These are phyloP conservation scores for Coemansia sp. DNA, from an alignment of 192 early-diverging fungal genomes.

Conservation along the genomic window DNA sequence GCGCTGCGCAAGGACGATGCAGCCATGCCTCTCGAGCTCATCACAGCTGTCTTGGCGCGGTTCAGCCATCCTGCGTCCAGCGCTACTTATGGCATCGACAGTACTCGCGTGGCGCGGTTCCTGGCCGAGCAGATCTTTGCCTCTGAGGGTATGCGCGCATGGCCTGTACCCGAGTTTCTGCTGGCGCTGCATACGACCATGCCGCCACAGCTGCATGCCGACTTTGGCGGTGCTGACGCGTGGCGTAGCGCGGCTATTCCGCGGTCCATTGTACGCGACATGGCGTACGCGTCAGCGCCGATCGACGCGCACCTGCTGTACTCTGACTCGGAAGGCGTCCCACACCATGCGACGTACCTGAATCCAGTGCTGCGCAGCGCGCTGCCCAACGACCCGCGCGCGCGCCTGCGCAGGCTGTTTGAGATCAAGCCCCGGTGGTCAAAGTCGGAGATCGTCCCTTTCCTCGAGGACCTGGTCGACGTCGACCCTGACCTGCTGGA, in stretches of 20 bases:
- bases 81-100: constrained; percentile 22
- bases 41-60: constrained; percentile 29
- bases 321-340: constrained; percentile 10
- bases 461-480: constrained; percentile 48
- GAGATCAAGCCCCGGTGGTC: constrained; percentile 32
- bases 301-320: constrained; percentile 21
- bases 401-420: constrained; percentile 38
- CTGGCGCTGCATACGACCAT: constrained; percentile 29
- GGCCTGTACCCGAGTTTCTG: constrained; percentile 40
- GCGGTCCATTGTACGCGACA: constrained; percentile 29
- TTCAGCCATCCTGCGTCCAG: constrained; percentile 8
- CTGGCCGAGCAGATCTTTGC: constrained; percentile 47
- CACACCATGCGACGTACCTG: constrained; percentile 13
- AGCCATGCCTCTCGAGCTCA: constrained; percentile 13
- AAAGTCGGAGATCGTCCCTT: constrained; percentile 27
- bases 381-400: constrained; percentile 29
- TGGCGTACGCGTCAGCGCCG: constrained; percentile 34
- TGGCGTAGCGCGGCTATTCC: constrained; percentile 37
- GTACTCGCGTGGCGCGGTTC: constrained; percentile 23
- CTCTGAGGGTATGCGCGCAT: constrained; percentile 23
- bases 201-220: constrained; percentile 37
- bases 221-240: not conserved
- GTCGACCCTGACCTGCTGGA: constrained; percentile 22
- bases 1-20: constrained; percentile 16
- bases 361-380: constrained; percentile 22